A percentile compares a stretch with the other conserved stretches of the same genome.
phyloP scores from a whole-genome alignment of 805 yeast genomes.

The Wickerhamomyces kurtzmanii region DNA sequence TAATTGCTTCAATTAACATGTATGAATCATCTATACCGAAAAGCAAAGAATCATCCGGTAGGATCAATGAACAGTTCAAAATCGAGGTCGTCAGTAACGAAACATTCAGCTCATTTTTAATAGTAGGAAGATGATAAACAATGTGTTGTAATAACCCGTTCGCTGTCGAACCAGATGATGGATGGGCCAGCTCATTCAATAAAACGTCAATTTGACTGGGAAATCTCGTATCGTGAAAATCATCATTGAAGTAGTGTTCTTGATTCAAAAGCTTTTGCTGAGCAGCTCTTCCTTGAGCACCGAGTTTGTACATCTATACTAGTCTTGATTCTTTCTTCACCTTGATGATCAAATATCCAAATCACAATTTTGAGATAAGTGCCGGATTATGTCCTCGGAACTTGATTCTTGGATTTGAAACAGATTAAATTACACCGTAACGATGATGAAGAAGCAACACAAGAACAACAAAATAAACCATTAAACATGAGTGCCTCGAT shows the following conservation, averaged over 20 bases:
- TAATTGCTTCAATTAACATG: conserved; percentile 35
- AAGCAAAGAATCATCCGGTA: conserved; percentile 7
- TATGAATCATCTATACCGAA: conserved; percentile 21
- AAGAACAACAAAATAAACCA: neutral
- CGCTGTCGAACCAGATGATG: too few relatives aligned
- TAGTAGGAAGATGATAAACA: conserved; percentile 33
- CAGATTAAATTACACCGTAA: too few relatives aligned
- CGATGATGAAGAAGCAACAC: too few relatives aligned
- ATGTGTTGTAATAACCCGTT: conserved; percentile 29
- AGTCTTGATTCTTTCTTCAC: too few relatives aligned
- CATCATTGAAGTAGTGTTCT: conserved; percentile 23
- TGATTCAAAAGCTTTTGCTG: conserved; percentile 18
- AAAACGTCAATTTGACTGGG: conserved; percentile 18
- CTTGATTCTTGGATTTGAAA: too few relatives aligned
- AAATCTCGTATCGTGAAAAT: conserved; percentile 20
- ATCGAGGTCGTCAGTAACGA: conserved; percentile 27
- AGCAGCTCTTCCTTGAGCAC: conserved; percentile 15
- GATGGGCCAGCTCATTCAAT: too few relatives aligned
- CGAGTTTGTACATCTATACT: conserved; percentile 15
- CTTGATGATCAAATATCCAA: too few relatives aligned
- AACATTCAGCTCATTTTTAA: conserved; percentile 33
- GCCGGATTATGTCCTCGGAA: too few relatives aligned
- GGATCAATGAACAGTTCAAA: conserved; percentile 25
- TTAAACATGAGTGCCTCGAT: conserved; percentile 18
- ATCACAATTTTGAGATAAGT: too few relatives aligned